A percentile compares a stretch with the other conserved stretches of the same genome.
These are phyloP conservation scores for Udeniomyces megalosporus DNA, from an alignment of 768 basidiomycete genomes.

Conservation along the genomic window DNA sequence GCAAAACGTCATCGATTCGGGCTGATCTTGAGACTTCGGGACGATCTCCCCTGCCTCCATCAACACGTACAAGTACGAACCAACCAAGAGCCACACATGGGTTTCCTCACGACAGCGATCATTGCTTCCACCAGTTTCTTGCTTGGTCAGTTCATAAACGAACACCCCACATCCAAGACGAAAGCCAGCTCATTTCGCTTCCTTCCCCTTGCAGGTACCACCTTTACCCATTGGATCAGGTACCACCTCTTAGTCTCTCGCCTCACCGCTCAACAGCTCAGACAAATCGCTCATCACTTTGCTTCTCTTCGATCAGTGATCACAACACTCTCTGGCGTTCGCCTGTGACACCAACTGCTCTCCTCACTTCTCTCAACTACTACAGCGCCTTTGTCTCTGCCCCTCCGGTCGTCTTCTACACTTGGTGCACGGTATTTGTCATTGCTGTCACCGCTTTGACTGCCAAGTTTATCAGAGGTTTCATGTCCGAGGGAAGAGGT, in stretches of 20 bases:
- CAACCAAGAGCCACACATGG: no score
- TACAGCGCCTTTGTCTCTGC: constrained; percentile 25
- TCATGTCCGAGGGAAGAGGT: constrained; percentile 17
- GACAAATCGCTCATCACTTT: no score
- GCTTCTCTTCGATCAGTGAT: constrained; percentile 19
- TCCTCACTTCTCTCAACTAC: constrained; percentile 25
- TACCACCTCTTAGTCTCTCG: constrained; percentile 40
- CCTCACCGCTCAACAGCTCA: not conserved
- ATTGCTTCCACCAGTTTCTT: not conserved
- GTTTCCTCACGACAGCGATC: not conserved
- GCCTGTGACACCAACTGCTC: constrained; percentile 25
- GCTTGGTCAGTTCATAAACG: constrained; percentile 46
- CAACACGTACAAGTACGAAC: no score
- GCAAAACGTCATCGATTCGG: no score
- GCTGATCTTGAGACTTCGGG: no score
- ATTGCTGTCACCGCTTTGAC: constrained; percentile 20
- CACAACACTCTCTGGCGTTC: constrained; percentile 29
- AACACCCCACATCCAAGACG: constrained; percentile 62
- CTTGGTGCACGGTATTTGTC: constrained; percentile 22
- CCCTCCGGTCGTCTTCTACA: constrained; percentile 14
- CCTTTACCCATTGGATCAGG: constrained; percentile 47
- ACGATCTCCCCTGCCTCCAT: no score
- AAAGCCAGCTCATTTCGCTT: constrained; percentile 40
- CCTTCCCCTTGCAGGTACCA: not conserved
- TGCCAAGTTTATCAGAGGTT: constrained; percentile 23